Evolutionary conservation across 768 basidiomycete genomes (phyloP).

Genomic region (Lactarius evosmus): DNA sequence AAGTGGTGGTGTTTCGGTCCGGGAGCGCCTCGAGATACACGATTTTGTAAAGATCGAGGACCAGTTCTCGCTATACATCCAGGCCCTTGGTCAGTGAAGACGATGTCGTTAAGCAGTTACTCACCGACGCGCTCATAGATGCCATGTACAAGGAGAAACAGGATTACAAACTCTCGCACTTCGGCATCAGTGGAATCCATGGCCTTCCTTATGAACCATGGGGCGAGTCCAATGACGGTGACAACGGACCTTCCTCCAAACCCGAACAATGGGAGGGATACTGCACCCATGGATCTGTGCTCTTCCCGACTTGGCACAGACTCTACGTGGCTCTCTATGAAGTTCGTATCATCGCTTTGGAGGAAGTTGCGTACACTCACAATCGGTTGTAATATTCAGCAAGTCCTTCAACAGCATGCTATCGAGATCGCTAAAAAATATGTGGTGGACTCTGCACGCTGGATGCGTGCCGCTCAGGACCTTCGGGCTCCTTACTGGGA

Average conservation of each 20-base stretch:
- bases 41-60: constrained; percentile 39
- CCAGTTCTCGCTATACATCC: constrained; percentile 49
- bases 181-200: constrained; percentile 50
- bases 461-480: constrained; percentile 37
- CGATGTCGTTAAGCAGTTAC: no score
- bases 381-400: constrained; percentile 34
- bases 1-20: constrained; percentile 5
- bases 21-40: constrained; percentile 21
- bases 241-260: constrained; percentile 29
- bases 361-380: not conserved
- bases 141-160: constrained; percentile 35
- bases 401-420: constrained; percentile 44
- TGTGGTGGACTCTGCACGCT: constrained; percentile 29
- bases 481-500: constrained; percentile 50
- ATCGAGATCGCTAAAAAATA: constrained; percentile 42
- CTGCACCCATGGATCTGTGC: constrained; percentile 49
- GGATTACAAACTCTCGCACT: constrained; percentile 40
- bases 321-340: constrained; percentile 31
- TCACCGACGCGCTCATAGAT: constrained; percentile 27
- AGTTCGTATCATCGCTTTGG: not conserved
- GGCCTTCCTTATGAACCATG: constrained; percentile 47
- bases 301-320: constrained; percentile 57
- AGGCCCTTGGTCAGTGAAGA: constrained; percentile 43
- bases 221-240: constrained; percentile 42
- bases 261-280: constrained; percentile 44